phyloP scores from a whole-genome alignment of 139 green algal genomes.

The Micractinium conductrix region DNA sequence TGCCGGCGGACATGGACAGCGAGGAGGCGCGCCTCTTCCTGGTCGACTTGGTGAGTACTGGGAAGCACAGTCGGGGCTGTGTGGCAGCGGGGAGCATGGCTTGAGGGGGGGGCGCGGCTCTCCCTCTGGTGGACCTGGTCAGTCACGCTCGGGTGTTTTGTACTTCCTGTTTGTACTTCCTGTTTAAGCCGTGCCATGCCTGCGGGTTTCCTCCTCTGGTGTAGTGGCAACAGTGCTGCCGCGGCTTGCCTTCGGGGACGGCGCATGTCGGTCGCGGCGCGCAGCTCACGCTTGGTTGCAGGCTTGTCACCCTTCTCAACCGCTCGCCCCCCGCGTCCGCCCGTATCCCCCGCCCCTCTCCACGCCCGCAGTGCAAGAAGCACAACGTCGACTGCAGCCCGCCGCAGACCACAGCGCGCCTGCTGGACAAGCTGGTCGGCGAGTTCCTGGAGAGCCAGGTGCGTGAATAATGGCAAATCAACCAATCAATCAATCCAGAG shows the following conservation, averaged over 20 bases:
- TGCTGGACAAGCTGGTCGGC: slow-evolving; percentile 99
- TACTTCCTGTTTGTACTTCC: no score
- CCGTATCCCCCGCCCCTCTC: neutral
- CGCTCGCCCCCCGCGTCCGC: neutral
- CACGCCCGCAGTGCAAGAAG: slow-evolving; percentile 60
- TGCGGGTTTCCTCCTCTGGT: neutral
- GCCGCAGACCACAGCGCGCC: slow-evolving; percentile 89
- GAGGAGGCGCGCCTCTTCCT: slow-evolving; percentile 75
- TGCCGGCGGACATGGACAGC: slow-evolving; percentile 77
- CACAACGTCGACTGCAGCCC: slow-evolving; percentile 85
- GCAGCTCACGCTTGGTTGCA: no score
- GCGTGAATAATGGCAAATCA: neutral
- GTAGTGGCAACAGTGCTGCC: no score
- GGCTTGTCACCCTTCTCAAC: no score
- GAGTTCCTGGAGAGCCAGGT: slow-evolving; percentile 94
- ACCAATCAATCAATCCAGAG: no score
- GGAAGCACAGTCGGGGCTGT: no score
- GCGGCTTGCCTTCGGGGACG: no score
- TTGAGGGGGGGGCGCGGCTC: no score
- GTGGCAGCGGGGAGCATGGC: no score
- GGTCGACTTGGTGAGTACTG: slow-evolving; percentile 64
- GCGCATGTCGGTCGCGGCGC: no score
- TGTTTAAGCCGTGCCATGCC: no score
- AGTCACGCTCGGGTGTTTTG: no score
- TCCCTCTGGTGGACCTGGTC: neutral